phyloP scores from a whole-genome alignment of 2,329 filamentous ascomycete genomes.

The Esteya vermicola region DNA sequence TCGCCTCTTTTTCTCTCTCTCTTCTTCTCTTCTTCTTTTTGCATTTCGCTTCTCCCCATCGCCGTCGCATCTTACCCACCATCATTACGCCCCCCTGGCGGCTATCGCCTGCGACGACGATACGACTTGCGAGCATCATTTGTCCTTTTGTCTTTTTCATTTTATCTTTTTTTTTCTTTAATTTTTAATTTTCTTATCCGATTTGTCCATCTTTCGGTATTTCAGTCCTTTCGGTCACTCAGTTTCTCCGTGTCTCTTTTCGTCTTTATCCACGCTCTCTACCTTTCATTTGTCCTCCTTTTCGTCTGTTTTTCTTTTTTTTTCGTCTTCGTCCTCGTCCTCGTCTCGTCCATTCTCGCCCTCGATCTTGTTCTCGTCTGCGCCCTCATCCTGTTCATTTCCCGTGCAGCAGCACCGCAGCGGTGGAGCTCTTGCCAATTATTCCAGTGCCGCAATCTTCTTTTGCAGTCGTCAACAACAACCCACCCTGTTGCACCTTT shows the following conservation, averaged over 20 bases:
- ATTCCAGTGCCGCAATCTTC: conserved; percentile 8
- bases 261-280: not conserved
- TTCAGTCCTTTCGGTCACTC: not conserved
- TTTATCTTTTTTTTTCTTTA: not conserved
- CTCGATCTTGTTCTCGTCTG: not conserved
- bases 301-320: not conserved
- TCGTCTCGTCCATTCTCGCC: not conserved
- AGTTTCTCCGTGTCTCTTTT: not conserved
- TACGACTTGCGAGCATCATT: too few species aligned
- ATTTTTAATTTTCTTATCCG: not conserved
- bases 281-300: not conserved
- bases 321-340: not conserved
- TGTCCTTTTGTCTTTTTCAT: not conserved
- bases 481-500: too few species aligned
- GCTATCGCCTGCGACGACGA: not conserved
- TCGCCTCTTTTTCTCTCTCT: not conserved
- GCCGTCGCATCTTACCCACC: too few species aligned
- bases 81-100: not conserved
- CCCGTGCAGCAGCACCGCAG: conserved; percentile 1
- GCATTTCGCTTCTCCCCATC: too few species aligned
- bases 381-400: conserved; percentile 5
- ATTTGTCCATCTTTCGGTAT: not conserved
- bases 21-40: too few species aligned
- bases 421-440: conserved; percentile 4
- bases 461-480: too few species aligned